Evolutionary conservation across 2,329 filamentous ascomycete species (phyloP), one percentile per base, ranked within the genome.

Genomic region (Xylaria sp.): DNA sequence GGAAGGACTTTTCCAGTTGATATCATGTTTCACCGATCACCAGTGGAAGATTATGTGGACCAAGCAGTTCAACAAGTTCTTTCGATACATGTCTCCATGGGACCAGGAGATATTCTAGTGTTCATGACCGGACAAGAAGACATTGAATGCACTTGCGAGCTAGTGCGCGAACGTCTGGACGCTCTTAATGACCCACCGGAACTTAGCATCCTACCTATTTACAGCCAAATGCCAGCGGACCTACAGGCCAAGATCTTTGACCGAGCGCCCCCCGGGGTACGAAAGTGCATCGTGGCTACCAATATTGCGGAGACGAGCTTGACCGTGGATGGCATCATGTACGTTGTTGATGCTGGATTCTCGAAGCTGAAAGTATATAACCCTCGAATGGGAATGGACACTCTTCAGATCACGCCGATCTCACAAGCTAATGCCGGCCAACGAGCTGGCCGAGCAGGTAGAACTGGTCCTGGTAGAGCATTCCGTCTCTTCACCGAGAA

Each of bases 121-220:
- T 99, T 99, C 81, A 99, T 99, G 96, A 99, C 97, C 0, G 96
- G 96, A 12, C 96, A 98, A 79, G 97, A 99, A 81, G 96, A 99
- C 77, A 99, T 99, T 70, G 96, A 99, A 80, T 92, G 92, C 51
- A 99, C 97, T 0, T 99, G 96, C 78, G 96, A 99, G 77, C 85
- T 98, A 23, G 88, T 98, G 2, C 93, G 93, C 64, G 95, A 98
- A 78, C 88, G 96, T 52, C 85, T 99, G 18, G 91, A 93, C 72
- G 88, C 95, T 36, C 87, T 99, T 39, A 98, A 98, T 71, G 94
- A 99, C 76, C 95, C 96, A 0, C 94, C 96, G 1, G 95, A 97
- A 78, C 88, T 99, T 67, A 95, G 93, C 78, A 97, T 99, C 64
- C 82, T 99, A 33, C 97, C 97, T 0, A 98, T 99, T 64, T 99